Evolutionary conservation across 495 filamentous ascomycete species (phyloP), one percentile per base, ranked within the genome.

Genomic region (Tuber microsphaerosporum): DNA sequence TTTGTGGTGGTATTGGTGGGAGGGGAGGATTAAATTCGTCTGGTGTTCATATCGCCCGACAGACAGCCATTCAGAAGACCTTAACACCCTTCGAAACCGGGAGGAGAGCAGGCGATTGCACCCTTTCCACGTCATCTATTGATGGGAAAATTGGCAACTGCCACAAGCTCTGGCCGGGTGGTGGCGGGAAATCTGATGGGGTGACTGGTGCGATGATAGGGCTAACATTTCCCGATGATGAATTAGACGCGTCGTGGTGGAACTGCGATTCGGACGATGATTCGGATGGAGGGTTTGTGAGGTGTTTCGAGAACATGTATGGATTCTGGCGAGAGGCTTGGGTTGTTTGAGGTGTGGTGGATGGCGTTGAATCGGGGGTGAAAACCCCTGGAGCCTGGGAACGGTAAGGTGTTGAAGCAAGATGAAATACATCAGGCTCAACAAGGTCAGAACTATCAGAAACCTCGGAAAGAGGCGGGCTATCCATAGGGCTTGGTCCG

Each of bases 401-500:
- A 34, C 79, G 77, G 42, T 70, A 81, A 26, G 78, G 79, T 41
- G 78, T 72, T 7, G 78, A 42, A 20, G 77, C 73, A 71, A 81
- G 79, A 56, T 81, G 71, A 48, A 81, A 81, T 61, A 76, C 74
- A 70, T 81, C 79, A 61, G 79, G 78, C 31, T 80, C 78, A 56
- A 80, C 73, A 76, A 77, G 73, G 42, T 77, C 81, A 22, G 76
- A 79, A 70, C 78, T 79, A 51, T 81, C 76, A 65, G 81, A 83
- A 74, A 73, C 78, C 65, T 83, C 81, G 1, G 81, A 82, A 41
- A 79, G 74, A 7, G 81, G 80, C 45, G 81, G 81, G 71, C 77
- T 81, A 74, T 80, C 78, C 74, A 83, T 79, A 34, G 75, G 77
- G 20, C 76, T 76, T 69, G 81, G 81, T 4, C 81, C 81, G 43